Base-by-base conservation (phyloP, 2,329 filamentous ascomycete genomes). In the Microcyclospora tardicrescens region DNA sequence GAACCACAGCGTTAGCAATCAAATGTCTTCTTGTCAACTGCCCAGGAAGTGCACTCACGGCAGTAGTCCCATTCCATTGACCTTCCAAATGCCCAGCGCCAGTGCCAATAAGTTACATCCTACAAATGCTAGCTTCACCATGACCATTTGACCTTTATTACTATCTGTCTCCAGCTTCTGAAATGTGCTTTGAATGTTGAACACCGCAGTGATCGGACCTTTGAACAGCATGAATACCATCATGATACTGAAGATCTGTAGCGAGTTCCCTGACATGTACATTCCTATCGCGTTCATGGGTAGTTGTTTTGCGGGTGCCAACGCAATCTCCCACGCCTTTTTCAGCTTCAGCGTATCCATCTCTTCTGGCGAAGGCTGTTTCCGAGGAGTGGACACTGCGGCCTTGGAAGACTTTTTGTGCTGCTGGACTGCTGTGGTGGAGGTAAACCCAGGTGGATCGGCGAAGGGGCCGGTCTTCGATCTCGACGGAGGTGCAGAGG, bases 151-250 rank as follows among this genome's bases (percentile, higher is more conserved):
- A 30, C 64, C 67, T 46, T 72, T 75, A 50, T 84, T 94, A 28
- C 74, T 77, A 38, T 85, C 79, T 14, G 84, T 87, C 61, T 95
- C 85, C 62, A 93, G 93, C 45, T 81, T 80, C 57, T 84, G 77
- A 61, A 98, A 96, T n/a, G 83, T 84, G 56, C 79, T 75, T 57
- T 91, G 86, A 35, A 89, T 89, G 50, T 69, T 76, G 43, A 93
- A 64, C 34, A 96, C 67, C 28, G 87, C 91, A 62, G 84, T 76
- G 43, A 98, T 73, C 9, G 91, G 91, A 50, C 84, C 93, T 71
- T 96, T 96, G 73, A 98, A 98, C 34, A 93, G 79, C 82, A 95
- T 96, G 55, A 89, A 87, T 13, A 96, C 89, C 87, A 96, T 98
- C 85, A 96, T 96, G 64, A 98, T 96, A 64, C 83, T 93, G 69